Evolutionary conservation across 305 asterid species (phyloP), one percentile per base, ranked within the genome.

Genomic region (Solanum hybrid): DNA sequence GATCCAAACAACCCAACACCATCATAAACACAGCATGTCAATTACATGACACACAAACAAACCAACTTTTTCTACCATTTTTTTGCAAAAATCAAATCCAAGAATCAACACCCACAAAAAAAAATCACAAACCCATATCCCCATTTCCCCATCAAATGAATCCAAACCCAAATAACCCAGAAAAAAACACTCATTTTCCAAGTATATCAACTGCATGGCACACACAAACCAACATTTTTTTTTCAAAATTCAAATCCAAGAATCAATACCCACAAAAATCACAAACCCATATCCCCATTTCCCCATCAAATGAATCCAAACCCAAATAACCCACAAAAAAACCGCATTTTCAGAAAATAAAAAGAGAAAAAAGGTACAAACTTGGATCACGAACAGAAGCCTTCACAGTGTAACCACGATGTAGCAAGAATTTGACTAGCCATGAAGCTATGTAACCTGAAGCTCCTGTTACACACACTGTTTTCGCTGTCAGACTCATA

Each of bases 391-490:
- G 90, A 81, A 92, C 93, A 22, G 93, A 80, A 6, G 92, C 94
- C 33, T 91, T 91, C 33, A 92, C 91, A 40, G 90, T 92, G 51
- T 92, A 91, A 78, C 94, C 93, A 81, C 92, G 93, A 20, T 91
- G 89, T 13, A 92, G 94, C 90, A 92, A 86, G 82, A 91, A 61
- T 64, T 92, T 92, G 87, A 92, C 92, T 0, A 92, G 83, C 93
- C 93, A 92, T 78, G 93, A 92, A 40, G 94, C 94, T 51, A 92
- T 91, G 93, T 79, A 91, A 26, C 94, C 94, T 7, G 94, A 92
- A 51, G 92, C 94, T 11, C 94, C 94, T 1, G 94, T 92, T 11
- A 92, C 94, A 29, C 93, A 91, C 16, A 92, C 94, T 2, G 90
- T 86, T 83, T 91, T 92, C 90, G 86, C 84, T 8, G 37, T 69